These are phyloP conservation scores for Allantophomopsis lycopodina DNA, from an alignment of 2,329 filamentous ascomycete species.

Conservation along the genomic window DNA sequence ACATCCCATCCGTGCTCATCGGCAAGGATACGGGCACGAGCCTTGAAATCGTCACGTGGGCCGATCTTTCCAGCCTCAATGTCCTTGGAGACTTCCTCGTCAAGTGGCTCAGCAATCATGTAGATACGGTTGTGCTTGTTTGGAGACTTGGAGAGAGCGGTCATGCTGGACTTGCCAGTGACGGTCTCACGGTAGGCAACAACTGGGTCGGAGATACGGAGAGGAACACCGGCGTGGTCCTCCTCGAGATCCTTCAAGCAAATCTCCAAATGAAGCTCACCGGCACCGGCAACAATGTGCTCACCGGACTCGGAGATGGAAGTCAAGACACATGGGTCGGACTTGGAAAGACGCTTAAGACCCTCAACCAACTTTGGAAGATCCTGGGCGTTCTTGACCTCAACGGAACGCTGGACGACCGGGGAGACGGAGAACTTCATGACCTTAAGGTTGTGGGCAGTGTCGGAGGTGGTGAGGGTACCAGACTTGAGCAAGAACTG, in stretches of 20 bases:
- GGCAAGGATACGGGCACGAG: slow-evolving; percentile 86
- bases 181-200: slow-evolving; percentile 99
- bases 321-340: slow-evolving; percentile 94
- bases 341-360: slow-evolving; percentile 99
- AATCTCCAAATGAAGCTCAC: slow-evolving; percentile 99
- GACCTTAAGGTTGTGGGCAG: slow-evolving; percentile 99
- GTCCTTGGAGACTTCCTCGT: slow-evolving; percentile 79
- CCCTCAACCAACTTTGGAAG: slow-evolving; percentile 99
- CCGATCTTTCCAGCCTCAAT: slow-evolving; percentile 88
- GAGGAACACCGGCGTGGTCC: slow-evolving; percentile 96
- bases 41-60: slow-evolving; percentile 98
- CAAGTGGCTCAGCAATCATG: slow-evolving; percentile 80
- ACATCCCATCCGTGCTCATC: slow-evolving; percentile 99
- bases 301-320: slow-evolving; percentile 85
- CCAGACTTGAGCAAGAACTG: slow-evolving; percentile 99
- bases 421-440: slow-evolving; percentile 99
- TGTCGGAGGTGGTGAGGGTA: slow-evolving; percentile 94
- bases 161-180: slow-evolving; percentile 71
- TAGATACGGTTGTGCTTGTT: slow-evolving; percentile 99
- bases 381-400: slow-evolving; percentile 99
- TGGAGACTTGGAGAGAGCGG: slow-evolving; percentile 96
- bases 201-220: slow-evolving; percentile 95
- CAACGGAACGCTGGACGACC: slow-evolving; percentile 95
- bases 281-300: slow-evolving; percentile 97
- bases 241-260: slow-evolving; percentile 99